Percentiles rank a stretch among this genome's conserved stretches.
These are phyloP conservation scores for Aureobasidium sp. DNA, from an alignment of 2,329 filamentous ascomycete species.

Conservation along the genomic window DNA sequence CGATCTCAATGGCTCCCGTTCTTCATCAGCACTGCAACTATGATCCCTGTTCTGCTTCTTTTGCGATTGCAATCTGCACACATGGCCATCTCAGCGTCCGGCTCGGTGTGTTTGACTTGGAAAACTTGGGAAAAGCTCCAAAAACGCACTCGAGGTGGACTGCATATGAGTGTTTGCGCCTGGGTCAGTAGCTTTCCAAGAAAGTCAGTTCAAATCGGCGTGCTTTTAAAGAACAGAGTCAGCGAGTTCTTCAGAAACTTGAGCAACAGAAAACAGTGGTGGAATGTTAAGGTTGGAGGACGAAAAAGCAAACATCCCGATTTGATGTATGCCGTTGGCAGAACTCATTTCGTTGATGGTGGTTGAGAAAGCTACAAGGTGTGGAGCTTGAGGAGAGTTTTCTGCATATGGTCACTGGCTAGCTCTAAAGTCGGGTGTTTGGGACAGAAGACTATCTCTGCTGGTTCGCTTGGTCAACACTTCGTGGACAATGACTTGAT, in stretches of 20 bases:
- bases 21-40: neutral
- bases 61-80: neutral
- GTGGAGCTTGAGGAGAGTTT: neutral
- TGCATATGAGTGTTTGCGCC: neutral
- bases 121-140: conserved; percentile 11
- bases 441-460: neutral
- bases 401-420: conserved; percentile 10
- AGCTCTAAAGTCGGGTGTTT: neutral
- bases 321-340: conserved; percentile 4
- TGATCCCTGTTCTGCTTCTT: neutral
- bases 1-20: neutral
- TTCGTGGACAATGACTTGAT: neutral
- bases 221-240: neutral
- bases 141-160: neutral
- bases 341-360: conserved; percentile 1
- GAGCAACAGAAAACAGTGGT: neutral
- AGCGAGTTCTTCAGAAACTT: no score
- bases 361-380: neutral
- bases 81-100: neutral
- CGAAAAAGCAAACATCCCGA: conserved; percentile 6
- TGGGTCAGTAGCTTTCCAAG: neutral
- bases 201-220: conserved; percentile 1
- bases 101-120: neutral
- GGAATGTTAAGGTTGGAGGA: neutral
- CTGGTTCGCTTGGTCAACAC: conserved; percentile 1